Percentiles rank a stretch among this genome's conserved stretches.
These are phyloP conservation scores for Puccinia sorghi DNA, from an alignment of 1,284 basidiomycete genomes.

Conservation along the genomic window DNA sequence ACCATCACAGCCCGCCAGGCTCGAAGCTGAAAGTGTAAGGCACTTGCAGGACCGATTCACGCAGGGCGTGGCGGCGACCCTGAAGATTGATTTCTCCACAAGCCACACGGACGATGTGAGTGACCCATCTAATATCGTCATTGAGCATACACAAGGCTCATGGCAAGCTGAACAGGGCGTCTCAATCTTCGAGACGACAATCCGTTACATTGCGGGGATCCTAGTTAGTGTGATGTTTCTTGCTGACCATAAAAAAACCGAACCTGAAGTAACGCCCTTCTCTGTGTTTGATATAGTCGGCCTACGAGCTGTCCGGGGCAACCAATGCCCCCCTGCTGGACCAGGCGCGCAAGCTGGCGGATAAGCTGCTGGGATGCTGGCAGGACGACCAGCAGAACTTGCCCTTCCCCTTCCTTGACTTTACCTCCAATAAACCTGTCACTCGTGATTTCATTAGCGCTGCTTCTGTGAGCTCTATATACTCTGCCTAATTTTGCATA, in stretches of 20 bases:
- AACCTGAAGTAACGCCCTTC: not conserved
- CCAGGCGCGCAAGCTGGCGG: slow-evolving; percentile 35
- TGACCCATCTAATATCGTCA: not conserved
- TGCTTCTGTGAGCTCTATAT: slow-evolving; percentile 35
- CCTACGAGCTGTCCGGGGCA: slow-evolving; percentile 44
- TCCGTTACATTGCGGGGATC: slow-evolving; percentile 44
- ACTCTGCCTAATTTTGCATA: too few species aligned
- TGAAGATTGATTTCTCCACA: slow-evolving; percentile 48
- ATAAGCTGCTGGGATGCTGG: slow-evolving; percentile 36
- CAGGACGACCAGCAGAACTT: slow-evolving; percentile 35
- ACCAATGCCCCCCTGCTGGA: slow-evolving; percentile 36
- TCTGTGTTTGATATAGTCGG: too few species aligned
- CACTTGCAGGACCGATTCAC: slow-evolving; percentile 37
- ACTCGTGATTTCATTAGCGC: slow-evolving; percentile 17
- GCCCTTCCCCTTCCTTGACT: slow-evolving; percentile 25
- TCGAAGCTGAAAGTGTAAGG: too few species aligned
- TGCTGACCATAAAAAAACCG: not conserved
- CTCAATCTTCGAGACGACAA: slow-evolving; percentile 41
- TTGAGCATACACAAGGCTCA: not conserved
- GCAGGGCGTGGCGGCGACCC: slow-evolving; percentile 23
- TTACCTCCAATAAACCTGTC: slow-evolving; percentile 11
- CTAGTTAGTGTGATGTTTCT: slow-evolving; percentile 2
- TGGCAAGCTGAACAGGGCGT: slow-evolving; percentile 9
- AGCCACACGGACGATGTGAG: slow-evolving; percentile 24
- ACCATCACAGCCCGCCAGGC: too few species aligned